phyloP scores from a whole-genome alignment of 768 basidiomycete species.

The Kwoniella sp. region DNA sequence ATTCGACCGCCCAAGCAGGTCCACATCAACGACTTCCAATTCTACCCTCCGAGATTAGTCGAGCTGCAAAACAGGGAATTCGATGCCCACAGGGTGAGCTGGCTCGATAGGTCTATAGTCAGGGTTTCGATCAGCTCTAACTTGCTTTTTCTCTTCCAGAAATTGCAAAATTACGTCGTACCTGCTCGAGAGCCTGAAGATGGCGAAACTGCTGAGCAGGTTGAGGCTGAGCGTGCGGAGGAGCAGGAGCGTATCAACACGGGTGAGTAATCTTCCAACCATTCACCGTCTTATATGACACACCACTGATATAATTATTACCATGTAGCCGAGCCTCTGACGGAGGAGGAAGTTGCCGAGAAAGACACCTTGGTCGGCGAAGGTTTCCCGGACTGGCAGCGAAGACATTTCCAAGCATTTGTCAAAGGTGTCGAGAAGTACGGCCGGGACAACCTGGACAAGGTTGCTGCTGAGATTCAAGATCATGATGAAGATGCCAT shows the following conservation, averaged over 20 bases:
- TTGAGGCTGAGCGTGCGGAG: slow-evolving; percentile 74
- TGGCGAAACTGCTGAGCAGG: slow-evolving; percentile 75
- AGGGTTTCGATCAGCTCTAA: background rate
- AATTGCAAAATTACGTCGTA: slow-evolving; percentile 53
- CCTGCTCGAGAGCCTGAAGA: slow-evolving; percentile 68
- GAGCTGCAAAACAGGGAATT: slow-evolving; percentile 85
- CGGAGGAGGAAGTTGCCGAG: slow-evolving; percentile 77
- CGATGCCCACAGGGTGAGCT: slow-evolving; percentile 43
- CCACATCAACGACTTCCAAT: slow-evolving; percentile 89
- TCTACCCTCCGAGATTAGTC: slow-evolving; percentile 79
- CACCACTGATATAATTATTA: background rate
- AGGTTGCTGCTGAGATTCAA: slow-evolving; percentile 76
- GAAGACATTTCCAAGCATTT: slow-evolving; percentile 91
- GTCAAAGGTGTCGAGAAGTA: slow-evolving; percentile 74
- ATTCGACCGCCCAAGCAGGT: slow-evolving; percentile 87
- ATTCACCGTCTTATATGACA: background rate
- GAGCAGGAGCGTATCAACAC: slow-evolving; percentile 87
- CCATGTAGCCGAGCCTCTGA: slow-evolving; percentile 75
- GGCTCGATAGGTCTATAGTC: background rate
- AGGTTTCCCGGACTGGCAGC: slow-evolving; percentile 89
- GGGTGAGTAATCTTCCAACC: slow-evolving; percentile 59
- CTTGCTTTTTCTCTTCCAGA: slow-evolving; percentile 28
- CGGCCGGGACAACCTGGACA: slow-evolving; percentile 63
- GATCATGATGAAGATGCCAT: slow-evolving; percentile 77
- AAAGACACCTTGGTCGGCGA: slow-evolving; percentile 76